These are phyloP conservation scores for Thermoascus crustaceus DNA, from an alignment of 2,329 filamentous ascomycete genomes.

Conservation along the genomic window DNA sequence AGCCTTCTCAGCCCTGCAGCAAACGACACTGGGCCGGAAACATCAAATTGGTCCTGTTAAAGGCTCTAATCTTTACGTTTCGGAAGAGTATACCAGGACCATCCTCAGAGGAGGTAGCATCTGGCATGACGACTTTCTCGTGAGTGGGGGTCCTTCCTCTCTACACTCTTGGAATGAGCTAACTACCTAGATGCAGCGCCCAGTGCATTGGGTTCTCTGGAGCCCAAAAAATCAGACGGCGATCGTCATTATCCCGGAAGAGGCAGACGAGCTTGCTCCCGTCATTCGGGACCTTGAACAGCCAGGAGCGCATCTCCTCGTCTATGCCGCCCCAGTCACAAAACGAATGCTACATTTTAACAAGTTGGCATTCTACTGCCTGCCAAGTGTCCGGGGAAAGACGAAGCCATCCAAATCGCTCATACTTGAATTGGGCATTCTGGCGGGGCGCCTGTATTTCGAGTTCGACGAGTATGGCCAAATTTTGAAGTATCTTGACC, in stretches of 20 bases:
- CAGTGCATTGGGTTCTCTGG: slow-evolving; percentile 53
- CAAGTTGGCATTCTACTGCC: slow-evolving; percentile 43
- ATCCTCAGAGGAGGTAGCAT: slow-evolving; percentile 24
- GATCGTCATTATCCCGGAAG: slow-evolving; percentile 55
- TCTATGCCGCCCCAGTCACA: slow-evolving; percentile 54
- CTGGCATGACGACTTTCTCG: slow-evolving; percentile 37
- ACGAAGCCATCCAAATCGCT: slow-evolving; percentile 47
- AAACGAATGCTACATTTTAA: slow-evolving; percentile 54
- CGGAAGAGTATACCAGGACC: slow-evolving; percentile 43
- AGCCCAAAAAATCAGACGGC: slow-evolving; percentile 24
- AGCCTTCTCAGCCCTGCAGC: slow-evolving; percentile 36
- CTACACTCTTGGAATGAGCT: background rate
- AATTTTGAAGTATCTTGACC: slow-evolving; percentile 7
- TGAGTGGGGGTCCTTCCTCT: background rate
- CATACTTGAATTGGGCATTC: slow-evolving; percentile 50
- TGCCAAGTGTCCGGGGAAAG: slow-evolving; percentile 38
- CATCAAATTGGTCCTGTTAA: slow-evolving; percentile 17
- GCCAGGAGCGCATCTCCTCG: slow-evolving; percentile 39
- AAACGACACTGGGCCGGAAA: slow-evolving; percentile 31
- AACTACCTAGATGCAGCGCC: slow-evolving; percentile 27
- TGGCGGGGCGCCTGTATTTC: slow-evolving; percentile 53
- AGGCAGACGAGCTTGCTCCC: slow-evolving; percentile 48
- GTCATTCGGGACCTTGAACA: background rate
- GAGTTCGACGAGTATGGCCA: slow-evolving; percentile 17
- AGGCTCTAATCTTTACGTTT: slow-evolving; percentile 30